phyloP scores from a whole-genome alignment of 2,329 filamentous ascomycete species.

The Neofusicoccum laricinum region DNA sequence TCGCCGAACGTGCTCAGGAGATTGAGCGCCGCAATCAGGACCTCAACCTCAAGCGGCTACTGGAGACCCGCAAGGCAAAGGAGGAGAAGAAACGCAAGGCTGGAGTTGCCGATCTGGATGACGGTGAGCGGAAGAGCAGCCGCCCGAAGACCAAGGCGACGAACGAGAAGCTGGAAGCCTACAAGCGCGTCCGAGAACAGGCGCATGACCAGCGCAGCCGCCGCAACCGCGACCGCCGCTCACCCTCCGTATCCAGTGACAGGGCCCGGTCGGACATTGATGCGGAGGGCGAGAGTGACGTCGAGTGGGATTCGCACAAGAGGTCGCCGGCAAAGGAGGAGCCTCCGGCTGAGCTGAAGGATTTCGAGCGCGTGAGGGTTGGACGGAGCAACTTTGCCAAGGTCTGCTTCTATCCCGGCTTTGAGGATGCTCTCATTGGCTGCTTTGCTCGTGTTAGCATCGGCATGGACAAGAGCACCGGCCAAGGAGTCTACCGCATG shows the following conservation, averaged over 20 bases:
- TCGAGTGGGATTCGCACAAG: conserved; percentile 65
- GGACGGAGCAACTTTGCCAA: conserved; percentile 83
- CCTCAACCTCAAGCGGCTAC: conserved; percentile 61
- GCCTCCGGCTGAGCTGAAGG: conserved; percentile 69
- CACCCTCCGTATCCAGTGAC: conserved; percentile 31
- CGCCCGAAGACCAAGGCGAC: conserved; percentile 51
- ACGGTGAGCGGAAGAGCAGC: conserved; percentile 67
- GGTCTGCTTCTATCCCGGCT: conserved; percentile 90
- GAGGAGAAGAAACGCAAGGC: conserved; percentile 72
- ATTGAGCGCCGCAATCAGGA: conserved; percentile 81
- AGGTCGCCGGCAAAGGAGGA: conserved; percentile 57
- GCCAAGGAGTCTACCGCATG: conserved; percentile 80
- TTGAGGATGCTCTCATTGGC: conserved; percentile 75
- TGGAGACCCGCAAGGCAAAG: conserved; percentile 64
- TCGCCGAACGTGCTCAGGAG: conserved; percentile 82
- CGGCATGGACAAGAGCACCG: conserved; percentile 70
- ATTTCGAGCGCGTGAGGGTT: conserved; percentile 80
- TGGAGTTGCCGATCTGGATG: conserved; percentile 73
- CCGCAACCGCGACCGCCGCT: conserved; percentile 20
- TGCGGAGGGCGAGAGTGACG: conserved; percentile 72
- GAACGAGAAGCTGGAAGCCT: conserved; percentile 72
- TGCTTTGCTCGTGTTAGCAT: conserved; percentile 85
- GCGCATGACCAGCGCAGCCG: conserved; percentile 56
- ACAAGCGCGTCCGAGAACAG: conserved; percentile 60
- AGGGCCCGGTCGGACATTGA: conserved; percentile 56